Percentiles rank a stretch among this genome's conserved stretches.
phyloP scores from a whole-genome alignment of 805 yeast genomes.

The Metschnikowia picachoensis region DNA sequence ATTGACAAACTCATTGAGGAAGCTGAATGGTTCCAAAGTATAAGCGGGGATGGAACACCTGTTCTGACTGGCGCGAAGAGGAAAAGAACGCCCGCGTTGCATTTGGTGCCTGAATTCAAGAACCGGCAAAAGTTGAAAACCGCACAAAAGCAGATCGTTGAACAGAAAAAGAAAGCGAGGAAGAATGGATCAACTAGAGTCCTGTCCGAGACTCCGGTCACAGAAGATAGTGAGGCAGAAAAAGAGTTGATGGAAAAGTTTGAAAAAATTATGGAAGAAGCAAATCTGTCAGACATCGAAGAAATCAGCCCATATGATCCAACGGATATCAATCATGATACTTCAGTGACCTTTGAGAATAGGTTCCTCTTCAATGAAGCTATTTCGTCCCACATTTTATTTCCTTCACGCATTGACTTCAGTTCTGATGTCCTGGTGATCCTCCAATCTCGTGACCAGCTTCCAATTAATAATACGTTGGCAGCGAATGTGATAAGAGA shows the following conservation, averaged over 20 bases:
- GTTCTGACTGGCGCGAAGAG: slow-evolving; percentile 35
- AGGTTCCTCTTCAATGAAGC: slow-evolving; percentile 33
- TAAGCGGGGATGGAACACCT: slow-evolving; percentile 33
- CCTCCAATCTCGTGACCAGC: slow-evolving; percentile 16
- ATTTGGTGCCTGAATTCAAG: slow-evolving; percentile 25
- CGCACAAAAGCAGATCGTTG: slow-evolving; percentile 16
- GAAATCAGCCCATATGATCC: slow-evolving; percentile 41
- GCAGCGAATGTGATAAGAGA: slow-evolving; percentile 30
- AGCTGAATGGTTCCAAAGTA: slow-evolving; percentile 37
- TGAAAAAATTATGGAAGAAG: slow-evolving; percentile 17
- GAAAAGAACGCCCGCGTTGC: slow-evolving; percentile 25
- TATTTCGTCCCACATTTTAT: slow-evolving; percentile 16
- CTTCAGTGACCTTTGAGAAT: slow-evolving; percentile 22
- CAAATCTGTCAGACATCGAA: slow-evolving; percentile 23
- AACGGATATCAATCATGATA: slow-evolving; percentile 30
- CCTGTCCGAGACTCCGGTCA: slow-evolving; percentile 7
- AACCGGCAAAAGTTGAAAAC: slow-evolving; percentile 13
- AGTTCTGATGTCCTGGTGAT: slow-evolving; percentile 15
- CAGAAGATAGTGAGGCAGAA: slow-evolving; percentile 13
- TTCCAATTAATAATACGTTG: slow-evolving; percentile 27
- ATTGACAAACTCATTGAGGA: slow-evolving; percentile 19
- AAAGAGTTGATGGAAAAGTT: slow-evolving; percentile 13
- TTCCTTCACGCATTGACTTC: slow-evolving; percentile 12
- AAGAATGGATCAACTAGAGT: slow-evolving; percentile 2
- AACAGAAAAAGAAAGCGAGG: slow-evolving; percentile 6